Percentiles rank a stretch among this genome's conserved stretches.
phyloP scores from a whole-genome alignment of 345 rosid genomes.

The Lumnitzera littorea region DNA sequence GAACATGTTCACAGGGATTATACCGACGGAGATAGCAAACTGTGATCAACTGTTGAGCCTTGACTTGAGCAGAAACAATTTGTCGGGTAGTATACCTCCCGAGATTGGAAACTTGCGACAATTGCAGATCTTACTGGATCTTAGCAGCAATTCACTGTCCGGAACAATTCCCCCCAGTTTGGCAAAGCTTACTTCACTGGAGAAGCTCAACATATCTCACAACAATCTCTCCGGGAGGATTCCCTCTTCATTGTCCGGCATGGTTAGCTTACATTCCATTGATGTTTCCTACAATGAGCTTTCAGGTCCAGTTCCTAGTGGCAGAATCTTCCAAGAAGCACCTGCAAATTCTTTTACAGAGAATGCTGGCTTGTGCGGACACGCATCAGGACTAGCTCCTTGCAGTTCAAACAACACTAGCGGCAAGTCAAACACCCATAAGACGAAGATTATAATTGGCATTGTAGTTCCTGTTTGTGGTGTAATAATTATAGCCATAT shows the following conservation, averaged over 20 bases:
- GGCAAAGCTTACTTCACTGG: conserved; percentile 29
- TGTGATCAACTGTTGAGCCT: conserved; percentile 31
- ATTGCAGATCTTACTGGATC: conserved; percentile 40
- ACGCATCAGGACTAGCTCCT: conserved; percentile 28
- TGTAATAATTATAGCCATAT: conserved; percentile 15
- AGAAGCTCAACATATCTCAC: conserved; percentile 46
- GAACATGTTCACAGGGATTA: conserved; percentile 32
- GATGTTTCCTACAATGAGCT: conserved; percentile 59
- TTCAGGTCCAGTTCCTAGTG: conserved; percentile 40
- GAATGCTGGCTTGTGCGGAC: conserved; percentile 59
- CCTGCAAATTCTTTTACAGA: conserved; percentile 29
- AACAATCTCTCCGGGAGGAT: conserved; percentile 48
- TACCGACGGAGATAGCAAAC: conserved; percentile 32
- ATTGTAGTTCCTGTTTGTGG: conserved; percentile 30
- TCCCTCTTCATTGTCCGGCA: conserved; percentile 33
- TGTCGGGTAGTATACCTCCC: conserved; percentile 40
- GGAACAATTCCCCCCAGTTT: conserved; percentile 42
- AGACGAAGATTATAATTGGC: conserved; percentile 24
- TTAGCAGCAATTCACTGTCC: conserved; percentile 59
- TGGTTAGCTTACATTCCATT: conserved; percentile 33
- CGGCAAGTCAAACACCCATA: conserved; percentile 14
- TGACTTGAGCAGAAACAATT: conserved; percentile 47
- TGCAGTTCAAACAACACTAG: conserved; percentile 14
- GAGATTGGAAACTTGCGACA: conserved; percentile 33
- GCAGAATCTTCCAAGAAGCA: conserved; percentile 31